A percentile compares a stretch with the other conserved stretches of the same genome.
These are phyloP conservation scores for Apostasia shenzhenica DNA, from an alignment of 106 monocot genomes.

Conservation along the genomic window DNA sequence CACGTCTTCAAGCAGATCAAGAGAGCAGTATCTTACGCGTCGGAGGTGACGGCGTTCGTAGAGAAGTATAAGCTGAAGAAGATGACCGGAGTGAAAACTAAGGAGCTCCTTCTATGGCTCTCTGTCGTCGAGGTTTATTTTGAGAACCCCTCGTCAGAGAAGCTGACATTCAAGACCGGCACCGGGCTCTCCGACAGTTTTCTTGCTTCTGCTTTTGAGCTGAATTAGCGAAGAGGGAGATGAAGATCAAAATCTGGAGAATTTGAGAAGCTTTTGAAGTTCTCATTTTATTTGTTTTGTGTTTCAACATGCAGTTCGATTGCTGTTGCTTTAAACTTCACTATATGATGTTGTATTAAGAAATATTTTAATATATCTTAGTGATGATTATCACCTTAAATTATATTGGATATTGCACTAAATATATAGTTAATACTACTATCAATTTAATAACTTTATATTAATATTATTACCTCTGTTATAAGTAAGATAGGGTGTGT, in stretches of 20 bases:
- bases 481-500: background rate
- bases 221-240: background rate
- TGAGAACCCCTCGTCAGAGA: background rate
- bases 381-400: background rate
- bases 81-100: conserved; percentile 16
- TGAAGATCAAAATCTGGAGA: too few relatives aligned
- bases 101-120: conserved; percentile 17
- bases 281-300: background rate
- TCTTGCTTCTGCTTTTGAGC: conserved; percentile 5
- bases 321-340: background rate
- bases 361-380: background rate
- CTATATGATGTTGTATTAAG: background rate
- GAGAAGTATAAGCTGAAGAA: conserved; percentile 16
- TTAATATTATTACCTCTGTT: background rate
- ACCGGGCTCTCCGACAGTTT: conserved; percentile 21
- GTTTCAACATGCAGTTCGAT: background rate
- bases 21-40: conserved; percentile 12
- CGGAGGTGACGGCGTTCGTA: conserved; percentile 16
- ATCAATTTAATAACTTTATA: background rate
- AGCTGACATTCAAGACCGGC: conserved; percentile 18
- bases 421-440: background rate
- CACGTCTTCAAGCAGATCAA: conserved; percentile 21
- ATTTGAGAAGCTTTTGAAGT: background rate
- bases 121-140: conserved; percentile 18
- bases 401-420: background rate